Percentiles rank a stretch among this genome's conserved stretches.
phyloP scores from a whole-genome alignment of 148 eudicot genomes.

The Talinum fruticosum region DNA sequence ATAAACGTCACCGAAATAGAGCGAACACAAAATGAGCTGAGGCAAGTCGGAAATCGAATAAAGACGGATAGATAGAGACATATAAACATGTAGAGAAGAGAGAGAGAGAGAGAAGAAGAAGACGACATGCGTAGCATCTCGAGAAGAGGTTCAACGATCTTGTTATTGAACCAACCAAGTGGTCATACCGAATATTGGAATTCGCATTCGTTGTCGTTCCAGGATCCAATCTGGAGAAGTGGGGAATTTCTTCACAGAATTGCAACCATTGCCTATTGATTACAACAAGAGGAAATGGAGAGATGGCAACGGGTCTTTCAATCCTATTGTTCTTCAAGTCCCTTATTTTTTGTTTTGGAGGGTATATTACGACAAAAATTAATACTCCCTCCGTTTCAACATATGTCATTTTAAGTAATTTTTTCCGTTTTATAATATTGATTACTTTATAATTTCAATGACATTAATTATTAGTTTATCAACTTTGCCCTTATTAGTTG shows the following conservation, averaged over 20 bases:
- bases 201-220: slow-evolving; percentile 4
- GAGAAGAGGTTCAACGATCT: slow-evolving; percentile 71
- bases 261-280: background rate
- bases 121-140: slow-evolving; percentile 69
- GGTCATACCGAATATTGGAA: slow-evolving; percentile 20
- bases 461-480: too few species aligned
- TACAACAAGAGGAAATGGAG: background rate
- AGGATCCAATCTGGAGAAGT: background rate
- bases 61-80: background rate
- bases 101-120: background rate
- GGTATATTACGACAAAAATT: too few species aligned
- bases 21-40: background rate
- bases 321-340: too few species aligned
- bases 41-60: background rate
- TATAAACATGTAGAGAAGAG: background rate
- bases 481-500: too few species aligned
- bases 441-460: too few species aligned
- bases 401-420: too few species aligned
- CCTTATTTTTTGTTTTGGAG: too few species aligned
- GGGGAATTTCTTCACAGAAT: background rate
- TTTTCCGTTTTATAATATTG: too few species aligned
- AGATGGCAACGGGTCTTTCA: too few species aligned
- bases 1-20: background rate
- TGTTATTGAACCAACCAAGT: slow-evolving; percentile 60
- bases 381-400: too few species aligned